These are phyloP conservation scores for Boletus sp. DNA, from an alignment of 1,284 basidiomycete species.

Conservation along the genomic window DNA sequence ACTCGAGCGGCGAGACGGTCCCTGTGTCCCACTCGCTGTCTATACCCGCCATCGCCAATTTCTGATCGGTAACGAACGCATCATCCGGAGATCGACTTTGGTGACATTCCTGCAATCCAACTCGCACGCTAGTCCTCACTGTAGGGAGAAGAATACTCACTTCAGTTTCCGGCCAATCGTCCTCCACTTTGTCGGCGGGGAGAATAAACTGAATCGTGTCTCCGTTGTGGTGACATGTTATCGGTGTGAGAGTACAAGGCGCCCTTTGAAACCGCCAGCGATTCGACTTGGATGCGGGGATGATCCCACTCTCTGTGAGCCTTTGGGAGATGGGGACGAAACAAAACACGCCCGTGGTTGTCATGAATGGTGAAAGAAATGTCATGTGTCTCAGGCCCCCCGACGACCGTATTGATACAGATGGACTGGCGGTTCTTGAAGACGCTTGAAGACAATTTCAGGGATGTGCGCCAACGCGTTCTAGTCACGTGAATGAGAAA, in stretches of 20 bases:
- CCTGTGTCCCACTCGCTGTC: not conserved
- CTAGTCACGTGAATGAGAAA: slow-evolving; percentile 30
- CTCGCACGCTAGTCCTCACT: not conserved
- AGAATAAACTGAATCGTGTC: not conserved
- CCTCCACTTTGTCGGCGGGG: not conserved
- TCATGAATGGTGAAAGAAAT: slow-evolving; percentile 28
- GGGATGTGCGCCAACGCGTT: no score
- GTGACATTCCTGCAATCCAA: slow-evolving; percentile 3
- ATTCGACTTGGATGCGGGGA: slow-evolving; percentile 8
- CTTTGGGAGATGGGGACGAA: slow-evolving; percentile 34
- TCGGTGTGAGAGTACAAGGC: slow-evolving; percentile 3
- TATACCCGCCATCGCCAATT: not conserved
- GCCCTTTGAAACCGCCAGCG: slow-evolving; percentile 12
- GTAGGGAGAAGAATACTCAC: slow-evolving; percentile 11
- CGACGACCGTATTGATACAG: not conserved
- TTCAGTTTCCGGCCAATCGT: not conserved
- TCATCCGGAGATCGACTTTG: not conserved
- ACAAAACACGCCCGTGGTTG: slow-evolving; percentile 33
- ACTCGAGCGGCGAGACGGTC: not conserved
- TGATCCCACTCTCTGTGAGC: slow-evolving; percentile 33
- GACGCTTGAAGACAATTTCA: no score
- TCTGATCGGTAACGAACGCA: not conserved
- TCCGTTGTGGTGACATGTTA: not conserved
- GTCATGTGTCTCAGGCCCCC: slow-evolving; percentile 22
- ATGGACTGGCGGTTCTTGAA: not conserved